Conservation (phyloP, 345 rosid genomes). For the Rubroshorea leprosula region DNA sequence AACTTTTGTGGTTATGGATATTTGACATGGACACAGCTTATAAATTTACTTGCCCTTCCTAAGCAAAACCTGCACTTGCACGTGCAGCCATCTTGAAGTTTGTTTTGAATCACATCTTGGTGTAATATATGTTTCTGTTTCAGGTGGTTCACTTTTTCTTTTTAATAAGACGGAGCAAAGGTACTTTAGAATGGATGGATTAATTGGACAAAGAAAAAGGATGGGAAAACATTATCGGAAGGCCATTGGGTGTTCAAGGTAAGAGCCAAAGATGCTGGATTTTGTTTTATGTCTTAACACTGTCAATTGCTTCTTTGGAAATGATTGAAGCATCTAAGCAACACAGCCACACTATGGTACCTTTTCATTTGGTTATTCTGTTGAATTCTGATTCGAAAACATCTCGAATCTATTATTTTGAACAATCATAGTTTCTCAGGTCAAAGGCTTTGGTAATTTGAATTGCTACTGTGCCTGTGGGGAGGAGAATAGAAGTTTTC, state of each 20-base stretch:
- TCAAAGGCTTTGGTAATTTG: constrained; percentile 81
- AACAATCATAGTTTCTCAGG: constrained; percentile 41
- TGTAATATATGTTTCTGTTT: constrained; percentile 25
- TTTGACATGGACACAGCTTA: too few relatives aligned
- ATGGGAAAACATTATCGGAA: constrained; percentile 85
- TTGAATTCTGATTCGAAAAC: not conserved
- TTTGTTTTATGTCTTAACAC: too few relatives aligned
- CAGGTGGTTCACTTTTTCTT: constrained; percentile 95
- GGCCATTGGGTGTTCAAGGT: constrained; percentile 90
- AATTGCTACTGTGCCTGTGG: constrained; percentile 98
- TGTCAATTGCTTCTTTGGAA: too few relatives aligned
- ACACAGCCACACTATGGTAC: not conserved
- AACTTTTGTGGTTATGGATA: too few relatives aligned
- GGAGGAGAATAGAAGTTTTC: constrained; percentile 81
- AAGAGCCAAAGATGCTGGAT: constrained; percentile 7
- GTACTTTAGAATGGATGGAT: constrained; percentile 92
- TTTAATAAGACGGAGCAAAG: constrained; percentile 83
- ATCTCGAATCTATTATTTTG: not conserved
- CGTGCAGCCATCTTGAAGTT: too few relatives aligned
- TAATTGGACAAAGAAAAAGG: constrained; percentile 88
- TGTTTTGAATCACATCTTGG: not conserved
- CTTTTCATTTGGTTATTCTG: not conserved
- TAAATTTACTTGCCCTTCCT: too few relatives aligned
- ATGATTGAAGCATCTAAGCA: not conserved
- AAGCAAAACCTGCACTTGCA: too few relatives aligned